Base-by-base conservation (phyloP, 768 basidiomycete genomes). In the Hygrophorus pudorinus region DNA sequence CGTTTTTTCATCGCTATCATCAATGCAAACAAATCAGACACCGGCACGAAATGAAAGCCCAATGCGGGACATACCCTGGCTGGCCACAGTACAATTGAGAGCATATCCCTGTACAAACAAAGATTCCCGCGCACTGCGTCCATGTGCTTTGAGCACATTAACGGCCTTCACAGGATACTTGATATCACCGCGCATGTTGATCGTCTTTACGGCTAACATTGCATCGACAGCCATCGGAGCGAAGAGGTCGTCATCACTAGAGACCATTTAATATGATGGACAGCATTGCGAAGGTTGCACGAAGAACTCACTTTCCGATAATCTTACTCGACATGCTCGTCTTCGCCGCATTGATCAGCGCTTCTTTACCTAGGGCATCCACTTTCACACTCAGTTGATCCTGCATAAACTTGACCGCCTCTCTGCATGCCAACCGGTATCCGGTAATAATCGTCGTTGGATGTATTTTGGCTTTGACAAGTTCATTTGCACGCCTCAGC, bases 151-250 rank as follows among this genome's bases (percentile, higher is more conserved):
- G 54, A 99, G 72, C 21, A 98, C 79, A 58, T 99, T 99, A 51
- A 99, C 96, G 4, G 96, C 96, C 65, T 99, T 98, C 49, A 99
- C 96, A 4, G 96, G 96, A 65, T 98, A 99, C 64, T 97, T 98
- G 59, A 86, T 83, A 60, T 99, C 96, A 24, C 96, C 96, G 42
- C 91, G 79, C 51, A 81, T 66, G 61, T 98, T 98, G 56, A 89
- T 79, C 5, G 91, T 92, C 69, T 83, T 92, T 44, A 99, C 96
- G 3, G 96, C 85, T 37, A 92, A 76, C 91, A 99, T 98, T 21
- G 96, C 96, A 53, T 98, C 93, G 11, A 99, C 96, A 41, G 94
- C 92, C 82, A 99, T 88, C 37, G 96, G 94, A 9, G 94, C 93
- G 62, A 98, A 99, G 42, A 98, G 71, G 59, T 96, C 93, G 55